Conservation (phyloP, 2,329 filamentous ascomycete genomes). For the Fusarium marasasianum region DNA sequence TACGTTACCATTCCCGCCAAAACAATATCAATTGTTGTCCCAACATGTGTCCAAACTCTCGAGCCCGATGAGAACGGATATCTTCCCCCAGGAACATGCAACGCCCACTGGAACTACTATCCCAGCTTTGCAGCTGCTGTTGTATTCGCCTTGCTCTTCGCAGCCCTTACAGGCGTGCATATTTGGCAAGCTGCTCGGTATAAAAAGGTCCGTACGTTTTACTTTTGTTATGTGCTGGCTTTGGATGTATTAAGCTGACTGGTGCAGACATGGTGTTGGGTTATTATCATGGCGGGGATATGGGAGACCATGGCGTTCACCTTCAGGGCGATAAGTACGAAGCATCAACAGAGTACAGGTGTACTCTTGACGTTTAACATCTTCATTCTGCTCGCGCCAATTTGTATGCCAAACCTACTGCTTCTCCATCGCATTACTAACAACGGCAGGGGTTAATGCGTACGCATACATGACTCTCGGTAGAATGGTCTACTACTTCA, state of each 20-base stretch:
- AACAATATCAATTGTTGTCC: conserved; percentile 46
- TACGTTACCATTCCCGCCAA: conserved; percentile 41
- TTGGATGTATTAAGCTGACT: not conserved
- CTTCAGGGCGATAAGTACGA: conserved; percentile 36
- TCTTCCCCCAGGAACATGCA: conserved; percentile 45
- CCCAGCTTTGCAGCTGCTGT: conserved; percentile 46
- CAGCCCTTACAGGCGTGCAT: conserved; percentile 17
- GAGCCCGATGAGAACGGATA: conserved; percentile 48
- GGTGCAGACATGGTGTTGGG: conserved; percentile 47
- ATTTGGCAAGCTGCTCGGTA: conserved; percentile 33
- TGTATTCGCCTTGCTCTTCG: conserved; percentile 44
- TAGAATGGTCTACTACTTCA: conserved; percentile 56
- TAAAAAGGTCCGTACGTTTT: conserved; percentile 38
- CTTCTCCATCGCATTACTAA: not conserved
- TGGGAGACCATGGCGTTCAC: conserved; percentile 39
- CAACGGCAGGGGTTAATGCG: conserved; percentile 53
- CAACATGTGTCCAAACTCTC: conserved; percentile 50
- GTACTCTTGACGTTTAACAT: conserved; percentile 38
- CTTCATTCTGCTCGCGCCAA: conserved; percentile 35
- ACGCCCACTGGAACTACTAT: conserved; percentile 48
- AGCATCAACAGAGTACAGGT: conserved; percentile 25
- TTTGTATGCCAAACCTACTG: conserved; percentile 20
- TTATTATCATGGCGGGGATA: conserved; percentile 49
- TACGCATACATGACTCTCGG: conserved; percentile 58
- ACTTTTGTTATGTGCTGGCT: not conserved